Base-by-base conservation (phyloP, 1,284 basidiomycete species). In the Veloporphyrellus conicus region DNA sequence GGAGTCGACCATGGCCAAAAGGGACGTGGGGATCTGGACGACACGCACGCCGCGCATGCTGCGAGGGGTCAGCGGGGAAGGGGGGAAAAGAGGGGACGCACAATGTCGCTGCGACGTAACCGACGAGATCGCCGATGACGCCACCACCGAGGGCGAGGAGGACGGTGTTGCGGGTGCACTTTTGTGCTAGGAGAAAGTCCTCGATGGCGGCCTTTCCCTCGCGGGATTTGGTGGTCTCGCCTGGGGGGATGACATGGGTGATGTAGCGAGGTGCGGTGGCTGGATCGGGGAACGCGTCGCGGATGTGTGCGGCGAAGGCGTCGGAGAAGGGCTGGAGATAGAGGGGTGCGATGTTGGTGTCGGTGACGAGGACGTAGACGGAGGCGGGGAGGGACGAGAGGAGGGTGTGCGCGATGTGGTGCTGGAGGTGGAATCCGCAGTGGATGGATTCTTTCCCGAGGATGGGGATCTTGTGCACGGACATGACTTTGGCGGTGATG, bases 61-160 rank as follows among this genome's bases (percentile, higher is more conserved):
- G 49, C 3, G 3, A 16, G 29, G 37, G 10, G 53, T 51, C 28
- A 56, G 46, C 19, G 3, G 8, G 6, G 16, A 4, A 5, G 5
- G 28, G 0, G 8, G 25, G 7, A 2, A 23, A 8, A 7, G 3
- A 4, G 29, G 23, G 1, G 2, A 79, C 89, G 72, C 61, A 93
- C 91, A 97, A 96, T n/a, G 95, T 99, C 3, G 96, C 92, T 23
- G 95, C 90, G 42, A 97, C 93, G 61, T 97, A 99, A 34, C 95
- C 95, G 49, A 93, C 85, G 16, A 99, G 76, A 71, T 99, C 95
- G 20, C 92, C 96, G 56, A 99, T 92, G 52, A 99, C 95, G 43
- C 95, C 95, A 32, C 95, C 95, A 20, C 95, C 95, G 27, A 99
- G 79, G 0, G 95, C 95, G 43, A 99, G 74, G 50, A 98, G 76